phyloP scores from a whole-genome alignment of 768 basidiomycete species.

The Tylopilus sp. region DNA sequence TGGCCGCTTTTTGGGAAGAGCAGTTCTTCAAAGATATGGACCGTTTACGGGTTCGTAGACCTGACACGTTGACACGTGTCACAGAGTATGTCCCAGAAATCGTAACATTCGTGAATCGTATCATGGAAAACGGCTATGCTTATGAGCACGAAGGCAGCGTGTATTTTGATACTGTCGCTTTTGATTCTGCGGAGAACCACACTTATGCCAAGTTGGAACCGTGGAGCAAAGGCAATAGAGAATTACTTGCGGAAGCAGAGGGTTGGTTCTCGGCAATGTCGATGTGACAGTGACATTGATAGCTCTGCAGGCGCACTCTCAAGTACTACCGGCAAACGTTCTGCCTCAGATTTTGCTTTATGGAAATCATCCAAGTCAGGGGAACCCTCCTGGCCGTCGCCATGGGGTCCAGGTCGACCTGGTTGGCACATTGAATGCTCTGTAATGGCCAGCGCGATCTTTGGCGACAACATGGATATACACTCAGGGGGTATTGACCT shows the following conservation, averaged over 20 bases:
- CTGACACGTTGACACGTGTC: constrained; percentile 90
- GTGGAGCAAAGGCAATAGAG: constrained; percentile 92
- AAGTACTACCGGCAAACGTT: constrained; percentile 59
- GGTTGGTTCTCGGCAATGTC: constrained; percentile 41
- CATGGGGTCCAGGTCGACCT: constrained; percentile 90
- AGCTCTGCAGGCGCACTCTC: constrained; percentile 52
- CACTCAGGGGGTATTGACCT: constrained; percentile 97
- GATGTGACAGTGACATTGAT: background rate
- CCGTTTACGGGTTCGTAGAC: constrained; percentile 79
- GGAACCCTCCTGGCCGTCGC: constrained; percentile 94
- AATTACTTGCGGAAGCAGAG: constrained; percentile 89
- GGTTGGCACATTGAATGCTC: constrained; percentile 99
- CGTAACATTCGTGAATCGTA: constrained; percentile 79
- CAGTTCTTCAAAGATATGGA: constrained; percentile 92
- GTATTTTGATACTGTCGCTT: constrained; percentile 85
- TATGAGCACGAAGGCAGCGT: constrained; percentile 79
- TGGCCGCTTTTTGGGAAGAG: constrained; percentile 86
- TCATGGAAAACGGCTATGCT: constrained; percentile 79
- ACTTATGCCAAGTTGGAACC: constrained; percentile 94
- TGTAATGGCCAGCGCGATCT: constrained; percentile 90
- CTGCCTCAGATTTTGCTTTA: constrained; percentile 91
- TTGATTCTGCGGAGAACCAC: constrained; percentile 74
- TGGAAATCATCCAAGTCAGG: constrained; percentile 98
- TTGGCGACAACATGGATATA: constrained; percentile 75
- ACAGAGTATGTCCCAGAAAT: constrained; percentile 98